Base-by-base conservation (phyloP, 73 alveolate genomes). In the Uronychia setigera region DNA sequence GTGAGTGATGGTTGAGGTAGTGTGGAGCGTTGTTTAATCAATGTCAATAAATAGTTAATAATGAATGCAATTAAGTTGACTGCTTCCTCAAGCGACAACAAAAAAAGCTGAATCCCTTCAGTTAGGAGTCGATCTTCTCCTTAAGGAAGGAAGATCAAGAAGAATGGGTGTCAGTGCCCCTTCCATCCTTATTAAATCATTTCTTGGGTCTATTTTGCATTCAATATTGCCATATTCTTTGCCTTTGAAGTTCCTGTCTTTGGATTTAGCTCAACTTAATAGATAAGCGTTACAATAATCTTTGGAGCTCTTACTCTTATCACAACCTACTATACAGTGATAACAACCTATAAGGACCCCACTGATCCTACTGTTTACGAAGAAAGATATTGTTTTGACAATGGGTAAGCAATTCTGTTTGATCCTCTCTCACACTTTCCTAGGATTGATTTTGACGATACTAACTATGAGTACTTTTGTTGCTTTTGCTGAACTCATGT, bases 401-500 rank as follows among this genome's bases (percentile, higher is more conserved):
- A 29, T 0, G 76, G 76, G 88, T 81, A 81, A 60, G 88, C 29
- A 28, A 77, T 26, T 5, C 32, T 5, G 9, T 30, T 77, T n/a
- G n/a, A n/a, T n/a, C n/a, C n/a, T n/a, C n/a, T n/a, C 67, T 46
- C 67, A 46, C 67, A 11, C 19, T 19, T 11, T 46, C 19, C 67
- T 19, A 46, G 67, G 67, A 19, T 46, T 19, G 67, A 46, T 11
- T 46, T 46, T 46, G 67, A 46, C 19, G 67, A 46, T 19, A 11
- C 67, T 26, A n/a, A 32, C 1, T 83, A 31, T 74, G 90, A 83
- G 35, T 83, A 75, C 79, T 83, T 32, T 29, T 83, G 90, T 29
- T 77, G 58, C 14, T 60, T 29, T n/a, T 83, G 90, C 32, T 83
- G 75, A 25, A 34, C 85, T 1, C 90, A 83, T 74, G 90, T 83